phyloP scores from a whole-genome alignment of 306 rosid species.

The Casuarina equisetifolia region DNA sequence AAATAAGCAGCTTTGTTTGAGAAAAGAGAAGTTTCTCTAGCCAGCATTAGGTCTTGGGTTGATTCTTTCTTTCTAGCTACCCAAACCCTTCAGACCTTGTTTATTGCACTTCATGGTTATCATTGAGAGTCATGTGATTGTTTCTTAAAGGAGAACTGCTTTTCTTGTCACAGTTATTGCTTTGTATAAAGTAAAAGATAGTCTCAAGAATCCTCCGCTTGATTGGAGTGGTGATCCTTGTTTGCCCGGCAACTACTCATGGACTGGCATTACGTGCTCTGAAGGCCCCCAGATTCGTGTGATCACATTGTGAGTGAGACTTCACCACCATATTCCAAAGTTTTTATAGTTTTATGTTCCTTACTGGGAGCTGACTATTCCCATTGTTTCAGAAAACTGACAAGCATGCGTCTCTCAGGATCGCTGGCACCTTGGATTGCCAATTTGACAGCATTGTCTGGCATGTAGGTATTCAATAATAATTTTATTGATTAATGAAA shows the following conservation, averaged over 20 bases:
- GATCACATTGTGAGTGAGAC: slow-evolving; percentile 63
- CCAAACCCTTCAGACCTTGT: slow-evolving; percentile 1
- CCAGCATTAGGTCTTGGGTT: background rate
- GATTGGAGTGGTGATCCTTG: slow-evolving; percentile 98
- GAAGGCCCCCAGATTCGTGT: slow-evolving; percentile 66
- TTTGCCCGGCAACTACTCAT: slow-evolving; percentile 63
- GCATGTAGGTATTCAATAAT: slow-evolving; percentile 55
- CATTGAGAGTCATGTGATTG: background rate
- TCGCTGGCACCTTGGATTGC: slow-evolving; percentile 67
- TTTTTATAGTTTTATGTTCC: slow-evolving; percentile 19
- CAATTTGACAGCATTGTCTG: slow-evolving; percentile 76
- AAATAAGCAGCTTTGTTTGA: background rate
- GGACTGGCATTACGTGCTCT: slow-evolving; percentile 91
- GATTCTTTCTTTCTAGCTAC: background rate
- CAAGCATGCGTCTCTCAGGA: slow-evolving; percentile 83
- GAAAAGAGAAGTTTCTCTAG: background rate
- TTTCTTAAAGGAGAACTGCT: slow-evolving; percentile 5
- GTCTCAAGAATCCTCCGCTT: slow-evolving; percentile 61
- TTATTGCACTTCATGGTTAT: background rate
- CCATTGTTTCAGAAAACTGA: slow-evolving; percentile 68
- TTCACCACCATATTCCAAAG: slow-evolving; percentile 14
- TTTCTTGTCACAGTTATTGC: slow-evolving; percentile 61
- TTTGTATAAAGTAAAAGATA: slow-evolving; percentile 47
- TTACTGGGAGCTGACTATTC: slow-evolving; percentile 33
- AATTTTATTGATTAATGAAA: background rate